Conservation (phyloP, 495 filamentous ascomycete genomes). For the Astrocystis sublimbata region DNA sequence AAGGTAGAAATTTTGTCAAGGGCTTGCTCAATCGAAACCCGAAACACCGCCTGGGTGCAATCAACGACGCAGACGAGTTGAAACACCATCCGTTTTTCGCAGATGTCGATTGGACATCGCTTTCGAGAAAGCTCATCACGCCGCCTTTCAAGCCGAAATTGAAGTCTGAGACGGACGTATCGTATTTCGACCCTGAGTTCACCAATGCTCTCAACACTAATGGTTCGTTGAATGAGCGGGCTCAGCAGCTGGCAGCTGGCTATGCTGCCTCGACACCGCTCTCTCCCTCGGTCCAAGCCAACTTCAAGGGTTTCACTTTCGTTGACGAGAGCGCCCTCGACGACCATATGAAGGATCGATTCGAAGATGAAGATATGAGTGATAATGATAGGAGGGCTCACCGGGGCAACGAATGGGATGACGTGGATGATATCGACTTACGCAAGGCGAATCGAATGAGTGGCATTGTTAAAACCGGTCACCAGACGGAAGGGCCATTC, state of each 20-base stretch:
- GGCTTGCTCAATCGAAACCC: conserved; percentile 95
- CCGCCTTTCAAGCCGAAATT: conserved; percentile 98
- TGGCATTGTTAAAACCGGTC: conserved; percentile 65
- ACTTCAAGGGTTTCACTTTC: conserved; percentile 97
- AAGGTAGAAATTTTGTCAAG: conserved; percentile 97
- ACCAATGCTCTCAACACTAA: conserved; percentile 86
- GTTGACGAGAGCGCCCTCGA: conserved; percentile 97
- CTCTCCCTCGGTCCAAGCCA: conserved; percentile 92
- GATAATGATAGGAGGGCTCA: conserved; percentile 44
- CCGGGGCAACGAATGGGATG: conserved; percentile 52
- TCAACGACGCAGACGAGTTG: conserved; percentile 88
- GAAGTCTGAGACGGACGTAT: conserved; percentile 91
- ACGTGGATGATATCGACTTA: conserved; percentile 44
- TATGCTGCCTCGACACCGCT: conserved; percentile 82
- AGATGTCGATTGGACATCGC: conserved; percentile 87
- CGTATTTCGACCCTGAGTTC: conserved; percentile 98
- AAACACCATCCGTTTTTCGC: conserved; percentile 93
- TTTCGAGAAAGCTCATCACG: conserved; percentile 87
- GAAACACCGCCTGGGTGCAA: conserved; percentile 89
- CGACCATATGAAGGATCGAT: conserved; percentile 72
- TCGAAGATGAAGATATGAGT: conserved; percentile 70
- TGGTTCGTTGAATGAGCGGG: conserved; percentile 86
- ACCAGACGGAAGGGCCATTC: conserved; percentile 70
- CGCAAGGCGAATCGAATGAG: conserved; percentile 65
- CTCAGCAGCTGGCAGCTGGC: conserved; percentile 75